phyloP scores from a whole-genome alignment of 164 flowering plant genomes.

The Berberis thunbergii region DNA sequence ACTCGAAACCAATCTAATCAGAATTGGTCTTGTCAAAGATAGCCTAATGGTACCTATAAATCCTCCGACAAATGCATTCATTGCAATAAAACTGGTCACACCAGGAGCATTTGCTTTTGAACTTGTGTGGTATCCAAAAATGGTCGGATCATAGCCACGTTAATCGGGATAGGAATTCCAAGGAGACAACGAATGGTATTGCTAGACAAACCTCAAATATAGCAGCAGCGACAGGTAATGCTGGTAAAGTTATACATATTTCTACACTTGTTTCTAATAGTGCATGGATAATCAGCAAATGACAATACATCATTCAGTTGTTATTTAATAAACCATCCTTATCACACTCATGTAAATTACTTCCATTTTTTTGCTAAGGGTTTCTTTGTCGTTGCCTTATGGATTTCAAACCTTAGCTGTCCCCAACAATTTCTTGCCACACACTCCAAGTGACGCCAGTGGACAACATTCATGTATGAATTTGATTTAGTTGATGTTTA shows the following conservation, averaged over 20 bases:
- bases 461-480: too few species aligned
- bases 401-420: too few species aligned
- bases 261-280: conserved; percentile 16
- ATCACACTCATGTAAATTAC: too few species aligned
- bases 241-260: conserved; percentile 11
- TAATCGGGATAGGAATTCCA: conserved; percentile 3
- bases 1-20: background rate
- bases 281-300: too few species aligned
- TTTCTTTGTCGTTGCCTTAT: too few species aligned
- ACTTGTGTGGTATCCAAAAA: conserved; percentile 15
- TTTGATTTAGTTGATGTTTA: too few species aligned
- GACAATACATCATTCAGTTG: too few species aligned
- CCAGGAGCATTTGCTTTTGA: conserved; percentile 9
- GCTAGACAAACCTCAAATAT: background rate
- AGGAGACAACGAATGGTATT: background rate
- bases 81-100: conserved; percentile 9
- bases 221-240: conserved; percentile 1
- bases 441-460: too few species aligned
- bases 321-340: too few species aligned
- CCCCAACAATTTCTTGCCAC: too few species aligned
- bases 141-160: conserved; percentile 13
- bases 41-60: background rate
- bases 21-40: background rate
- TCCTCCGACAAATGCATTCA: conserved; percentile 8
- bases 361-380: too few species aligned